Percentiles rank a stretch among this genome's conserved stretches.
Evolutionary conservation across 1,284 basidiomycete genomes (phyloP).

Genomic region (Termitomyces sp.): DNA sequence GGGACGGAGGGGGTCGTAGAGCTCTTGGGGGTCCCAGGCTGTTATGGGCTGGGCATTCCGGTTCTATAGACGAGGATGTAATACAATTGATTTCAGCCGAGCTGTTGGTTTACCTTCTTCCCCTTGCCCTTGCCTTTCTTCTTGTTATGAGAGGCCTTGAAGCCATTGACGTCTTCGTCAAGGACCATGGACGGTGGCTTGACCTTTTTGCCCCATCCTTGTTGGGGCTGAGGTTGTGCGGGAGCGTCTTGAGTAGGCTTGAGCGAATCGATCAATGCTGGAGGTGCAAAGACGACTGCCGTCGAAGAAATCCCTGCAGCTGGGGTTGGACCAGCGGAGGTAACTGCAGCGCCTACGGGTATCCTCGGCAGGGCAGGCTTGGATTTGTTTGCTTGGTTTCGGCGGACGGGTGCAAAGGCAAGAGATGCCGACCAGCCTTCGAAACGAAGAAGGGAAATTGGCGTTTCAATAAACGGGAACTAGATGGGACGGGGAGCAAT

Average conservation of each 20-base stretch:
- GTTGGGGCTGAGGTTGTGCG: constrained; percentile 19
- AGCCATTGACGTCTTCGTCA: constrained; percentile 84
- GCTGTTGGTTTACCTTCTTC: constrained; percentile 50
- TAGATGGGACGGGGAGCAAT: constrained; percentile 35
- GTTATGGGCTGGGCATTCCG: constrained; percentile 48
- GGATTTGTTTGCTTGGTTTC: constrained; percentile 48
- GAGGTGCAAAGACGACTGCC: constrained; percentile 69
- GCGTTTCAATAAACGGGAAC: constrained; percentile 43
- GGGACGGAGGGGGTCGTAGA: constrained; percentile 75
- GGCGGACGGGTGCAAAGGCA: constrained; percentile 75
- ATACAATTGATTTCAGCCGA: constrained; percentile 5
- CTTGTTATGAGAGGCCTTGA: constrained; percentile 53
- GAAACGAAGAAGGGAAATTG: constrained; percentile 27
- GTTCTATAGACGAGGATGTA: constrained; percentile 39
- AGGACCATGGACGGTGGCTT: constrained; percentile 85
- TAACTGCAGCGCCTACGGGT: constrained; percentile 57
- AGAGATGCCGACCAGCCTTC: constrained; percentile 83
- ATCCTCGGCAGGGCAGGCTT: constrained; percentile 48
- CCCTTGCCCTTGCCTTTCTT: constrained; percentile 42
- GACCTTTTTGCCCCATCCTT: constrained; percentile 78
- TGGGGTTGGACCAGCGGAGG: constrained; percentile 23
- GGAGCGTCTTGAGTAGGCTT: constrained; percentile 24
- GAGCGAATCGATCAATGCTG: constrained; percentile 46
- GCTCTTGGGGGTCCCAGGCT: constrained; percentile 73
- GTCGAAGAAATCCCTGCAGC: constrained; percentile 53